Base-by-base conservation (phyloP, 2,329 filamentous ascomycete genomes). In the Colletotrichum orbiculare region DNA sequence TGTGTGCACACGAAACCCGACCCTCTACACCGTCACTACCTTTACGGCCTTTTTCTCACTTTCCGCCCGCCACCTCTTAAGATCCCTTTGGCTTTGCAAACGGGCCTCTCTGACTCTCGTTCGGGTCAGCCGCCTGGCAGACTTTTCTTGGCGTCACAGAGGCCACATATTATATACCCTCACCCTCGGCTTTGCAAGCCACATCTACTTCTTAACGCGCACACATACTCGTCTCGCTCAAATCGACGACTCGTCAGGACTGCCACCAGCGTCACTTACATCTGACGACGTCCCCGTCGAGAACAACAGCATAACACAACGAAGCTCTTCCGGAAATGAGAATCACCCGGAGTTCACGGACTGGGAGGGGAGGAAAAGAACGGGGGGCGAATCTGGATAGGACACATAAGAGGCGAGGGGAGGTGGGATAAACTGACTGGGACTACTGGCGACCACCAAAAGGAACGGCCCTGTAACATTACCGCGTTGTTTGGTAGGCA, bases 401-500 rank as follows among this genome's bases (percentile, higher is more conserved):
- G 25, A 25, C 25, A 25, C 25, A 25, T 34, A 25, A 37, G 13
- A 25, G 46, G 10, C 8, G 6, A 50, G 50, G 37, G 43, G 54
- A 49, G n/a, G 9, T 38, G 48, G 35, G 53, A 45, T 39, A 41
- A 46, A 43, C 35, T 43, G 39, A 54, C 33, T 25, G 15, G 38
- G 39, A 25, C 13, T 37, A 15, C 47, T n/a, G 39, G 38, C 56
- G 43, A 52, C 25, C 25, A 25, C 25, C 4, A 25, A 61, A 45
- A 8, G 35, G 13, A 60, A 39, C 54, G 50, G 45, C 33, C 50
- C 61, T 61, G 61, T 64, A 64, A 38, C 55, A 55, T 60, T 47
- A 49, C 54, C 49, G 57, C 49, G 46, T 64, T 55, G 33, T 52
- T 61, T 46, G n/a, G 55, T 50, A 9, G 39, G 17, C 50, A 52